Base-by-base conservation (phyloP, 805 yeast genomes). In the Groenewaldozyma salmanticensis region DNA sequence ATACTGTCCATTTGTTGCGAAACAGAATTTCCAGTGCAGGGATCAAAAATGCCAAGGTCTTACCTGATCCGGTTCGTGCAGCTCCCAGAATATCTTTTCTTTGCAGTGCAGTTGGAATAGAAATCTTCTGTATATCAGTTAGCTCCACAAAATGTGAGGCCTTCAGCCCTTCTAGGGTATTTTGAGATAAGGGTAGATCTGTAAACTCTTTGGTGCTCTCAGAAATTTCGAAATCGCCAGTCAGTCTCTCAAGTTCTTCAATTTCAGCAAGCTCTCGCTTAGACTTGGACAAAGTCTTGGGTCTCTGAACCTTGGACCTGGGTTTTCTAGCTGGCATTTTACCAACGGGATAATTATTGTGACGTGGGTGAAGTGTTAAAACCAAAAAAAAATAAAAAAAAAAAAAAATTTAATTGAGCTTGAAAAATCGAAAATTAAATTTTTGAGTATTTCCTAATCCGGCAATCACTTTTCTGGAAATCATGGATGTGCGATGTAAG, bases 61-160 rank as follows among this genome's bases (percentile, higher is more conserved):
- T 87, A 18, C 96, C 96, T 2, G 94, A 82, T 2, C 90, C 90
- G 0, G 96, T 87, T 52, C 77, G 75, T 17, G 96, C 96, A 17
- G 95, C 88, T 9, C 86, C 95, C 51, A 88, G 67, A 2, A 88
- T 59, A 64, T 87, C 96, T 24, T 71, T 65, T 1, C 92, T 90
- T 51, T 82, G 78, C 45, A 92, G 64, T 1, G 92, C 77, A 11
- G 71, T 62, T 0, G 94, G 82, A 21, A 92, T 82, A 4, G 95
- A 69, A 37, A 76, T 77, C 45, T 71, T 75, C 54, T 92, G 99
- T 43, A 92, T 84, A 33, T 83, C 95, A 0, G 98, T 92, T 66
- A 88, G 61, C 7, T 76, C 70, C 1, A 82, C 69, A 58, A 81
- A 92, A 39, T 85, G 81, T n/a, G 94, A 71, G 41, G 77, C 83